Evolutionary conservation across 2,329 filamentous ascomycete genomes (phyloP), one percentile per base, ranked within the genome.

Genomic region (Juglanconis juglandina): DNA sequence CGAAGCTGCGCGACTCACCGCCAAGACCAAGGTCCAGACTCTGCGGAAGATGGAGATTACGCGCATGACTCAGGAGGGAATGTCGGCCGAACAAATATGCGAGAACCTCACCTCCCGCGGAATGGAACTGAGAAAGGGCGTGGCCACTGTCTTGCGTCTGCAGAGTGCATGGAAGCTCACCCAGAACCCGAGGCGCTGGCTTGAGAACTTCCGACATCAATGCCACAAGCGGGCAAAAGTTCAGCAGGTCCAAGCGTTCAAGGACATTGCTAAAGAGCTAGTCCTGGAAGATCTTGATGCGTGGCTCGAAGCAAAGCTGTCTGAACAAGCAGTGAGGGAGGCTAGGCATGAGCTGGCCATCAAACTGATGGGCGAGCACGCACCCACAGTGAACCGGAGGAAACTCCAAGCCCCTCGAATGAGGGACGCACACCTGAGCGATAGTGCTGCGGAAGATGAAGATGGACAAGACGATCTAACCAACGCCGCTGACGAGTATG

Each of bases 121-220:
- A 24, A 66, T 66, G 65, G 51, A 56, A 50, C 59, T 66, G 17
- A 66, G 63, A 44, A 64, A 65, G 32, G 65, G 65, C 47, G 53
- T 62, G 30, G 63, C 61, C 1, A 66, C 65, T 6, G 65, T 66
- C 17, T 53, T 62, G 4, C 65, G 65, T 1, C 60, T 66, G 1
- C 65, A 66, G 56, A 65, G 62, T 30, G 62, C 61, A 6, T 65
- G 65, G 65, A 49, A 56, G 9, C 56, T 66, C 4, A 56, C 59
- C 33, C 55, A 53, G 39, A 39, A 61, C 7, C 56, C 58, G 39
- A 61, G 59, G 59, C 59, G 59, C 8, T 61, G 55, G 55, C 50
- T 61, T 1, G 59, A 53, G 24, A 61, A 61, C n/a, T 61, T 59
- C 30, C 55, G 59, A 4, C 59, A 61, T n/a, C 59, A 61, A 24